These are phyloP conservation scores for Annulohypoxylon stygium DNA, from an alignment of 495 filamentous ascomycete genomes.

Conservation along the genomic window DNA sequence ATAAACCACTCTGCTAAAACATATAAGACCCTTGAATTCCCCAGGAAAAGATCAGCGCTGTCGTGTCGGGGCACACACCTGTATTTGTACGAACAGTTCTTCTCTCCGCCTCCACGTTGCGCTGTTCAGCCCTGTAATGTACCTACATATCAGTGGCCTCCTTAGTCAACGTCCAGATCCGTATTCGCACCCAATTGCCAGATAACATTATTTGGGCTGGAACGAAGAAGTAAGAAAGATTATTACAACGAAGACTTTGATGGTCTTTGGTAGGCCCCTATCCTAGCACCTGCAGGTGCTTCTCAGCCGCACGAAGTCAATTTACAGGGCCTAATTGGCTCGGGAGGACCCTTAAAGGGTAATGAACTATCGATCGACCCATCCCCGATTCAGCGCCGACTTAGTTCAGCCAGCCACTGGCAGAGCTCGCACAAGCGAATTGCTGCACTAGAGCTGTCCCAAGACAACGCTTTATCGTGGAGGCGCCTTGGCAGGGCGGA, in stretches of 20 bases:
- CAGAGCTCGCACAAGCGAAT: slow-evolving; percentile 26
- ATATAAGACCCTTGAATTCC: slow-evolving; percentile 2
- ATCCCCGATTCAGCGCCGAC: slow-evolving; percentile 28
- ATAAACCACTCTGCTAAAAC: not conserved
- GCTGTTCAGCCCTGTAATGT: slow-evolving; percentile 14
- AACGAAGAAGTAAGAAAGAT: slow-evolving; percentile 8
- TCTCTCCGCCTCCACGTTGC: slow-evolving; percentile 8
- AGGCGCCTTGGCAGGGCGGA: slow-evolving; percentile 42
- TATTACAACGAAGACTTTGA: slow-evolving; percentile 6
- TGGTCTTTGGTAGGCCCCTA: slow-evolving; percentile 7
- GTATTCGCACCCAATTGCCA: slow-evolving; percentile 19
- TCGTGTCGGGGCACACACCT: not conserved
- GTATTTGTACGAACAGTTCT: slow-evolving; percentile 40
- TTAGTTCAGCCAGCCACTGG: slow-evolving; percentile 33
- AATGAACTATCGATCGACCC: slow-evolving; percentile 37
- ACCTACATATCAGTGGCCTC: not conserved
- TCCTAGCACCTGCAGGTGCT: slow-evolving; percentile 31
- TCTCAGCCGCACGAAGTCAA: slow-evolving; percentile 43
- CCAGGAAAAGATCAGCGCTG: not conserved
- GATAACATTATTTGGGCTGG: not conserved
- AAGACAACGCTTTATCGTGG: slow-evolving; percentile 15
- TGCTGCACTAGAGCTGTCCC: slow-evolving; percentile 14
- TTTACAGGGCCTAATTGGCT: slow-evolving; percentile 20
- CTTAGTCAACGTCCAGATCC: slow-evolving; percentile 23
- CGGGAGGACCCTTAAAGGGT: not conserved